Evolutionary conservation across 495 filamentous ascomycete genomes (phyloP).

Genomic region (Thermochaetoides thermophila): DNA sequence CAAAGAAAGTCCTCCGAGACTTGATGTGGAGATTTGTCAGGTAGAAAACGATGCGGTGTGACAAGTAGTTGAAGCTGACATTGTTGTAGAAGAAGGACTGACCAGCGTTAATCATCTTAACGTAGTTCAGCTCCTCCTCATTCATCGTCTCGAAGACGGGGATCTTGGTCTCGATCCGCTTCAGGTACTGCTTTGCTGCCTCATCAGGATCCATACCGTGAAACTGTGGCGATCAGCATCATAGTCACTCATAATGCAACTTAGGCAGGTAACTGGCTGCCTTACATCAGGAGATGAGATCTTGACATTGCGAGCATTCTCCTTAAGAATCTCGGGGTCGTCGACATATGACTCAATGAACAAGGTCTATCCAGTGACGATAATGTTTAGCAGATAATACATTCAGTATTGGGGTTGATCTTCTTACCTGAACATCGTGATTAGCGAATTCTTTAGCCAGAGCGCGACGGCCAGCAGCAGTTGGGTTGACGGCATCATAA

Average conservation of each 20-base stretch:
- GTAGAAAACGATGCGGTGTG: slow-evolving; percentile 94
- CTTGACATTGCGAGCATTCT: slow-evolving; percentile 94
- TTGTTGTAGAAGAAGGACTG: slow-evolving; percentile 86
- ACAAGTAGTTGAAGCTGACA: slow-evolving; percentile 86
- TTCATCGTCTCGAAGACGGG: slow-evolving; percentile 96
- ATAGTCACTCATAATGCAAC: not conserved
- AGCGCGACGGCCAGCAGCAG: slow-evolving; percentile 65
- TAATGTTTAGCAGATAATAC: slow-evolving; percentile 3
- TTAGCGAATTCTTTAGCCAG: slow-evolving; percentile 93
- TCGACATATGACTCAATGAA: slow-evolving; percentile 95
- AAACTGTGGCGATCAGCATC: slow-evolving; percentile 42
- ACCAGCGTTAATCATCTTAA: slow-evolving; percentile 99
- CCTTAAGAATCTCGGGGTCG: slow-evolving; percentile 84
- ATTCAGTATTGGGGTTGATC: not conserved
- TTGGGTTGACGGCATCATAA: slow-evolving; percentile 96
- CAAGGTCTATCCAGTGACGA: slow-evolving; percentile 45
- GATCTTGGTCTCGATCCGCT: slow-evolving; percentile 78
- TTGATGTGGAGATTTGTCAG: slow-evolving; percentile 96
- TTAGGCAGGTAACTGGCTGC: too few relatives aligned
- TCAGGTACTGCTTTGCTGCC: slow-evolving; percentile 80
- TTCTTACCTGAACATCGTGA: slow-evolving; percentile 71
- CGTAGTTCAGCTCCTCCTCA: slow-evolving; percentile 82
- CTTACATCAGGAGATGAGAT: slow-evolving; percentile 91
- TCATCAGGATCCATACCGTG: slow-evolving; percentile 80
- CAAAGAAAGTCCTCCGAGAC: slow-evolving; percentile 84